These are phyloP conservation scores for Ustilago trichophora DNA, from an alignment of 1,284 basidiomycete genomes.

Conservation along the genomic window DNA sequence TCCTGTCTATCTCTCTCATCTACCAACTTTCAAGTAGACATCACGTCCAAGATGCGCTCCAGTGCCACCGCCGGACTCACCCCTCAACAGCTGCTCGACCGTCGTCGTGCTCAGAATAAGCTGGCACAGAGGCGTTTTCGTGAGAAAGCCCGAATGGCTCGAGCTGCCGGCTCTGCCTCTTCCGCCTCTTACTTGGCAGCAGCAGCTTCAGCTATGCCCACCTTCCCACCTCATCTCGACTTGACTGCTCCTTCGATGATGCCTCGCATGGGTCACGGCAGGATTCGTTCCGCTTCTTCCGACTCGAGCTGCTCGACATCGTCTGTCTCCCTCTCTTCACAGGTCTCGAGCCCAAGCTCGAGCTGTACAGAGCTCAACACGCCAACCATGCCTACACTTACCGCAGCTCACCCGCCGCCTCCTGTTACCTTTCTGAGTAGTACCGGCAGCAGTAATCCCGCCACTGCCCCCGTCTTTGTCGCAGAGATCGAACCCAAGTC, in stretches of 20 bases:
- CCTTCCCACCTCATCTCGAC: slow-evolving; percentile 16
- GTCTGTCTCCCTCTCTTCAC: slow-evolving; percentile 13
- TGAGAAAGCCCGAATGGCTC: slow-evolving; percentile 32
- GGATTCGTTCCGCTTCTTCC: slow-evolving; percentile 23
- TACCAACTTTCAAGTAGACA: neutral
- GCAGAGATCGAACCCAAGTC: neutral
- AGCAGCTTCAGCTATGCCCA: neutral
- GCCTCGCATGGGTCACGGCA: neutral
- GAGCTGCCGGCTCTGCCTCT: slow-evolving; percentile 7
- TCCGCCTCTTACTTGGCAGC: slow-evolving; percentile 5
- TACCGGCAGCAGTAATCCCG: too few species aligned
- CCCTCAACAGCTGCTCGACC: slow-evolving; percentile 44
- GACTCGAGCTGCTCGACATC: slow-evolving; percentile 16
- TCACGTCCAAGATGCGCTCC: slow-evolving; percentile 17
- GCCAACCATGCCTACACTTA: slow-evolving; percentile 16
- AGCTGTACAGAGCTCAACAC: slow-evolving; percentile 27
- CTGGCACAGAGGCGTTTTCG: slow-evolving; percentile 43
- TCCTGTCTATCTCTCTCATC: neutral
- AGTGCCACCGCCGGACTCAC: slow-evolving; percentile 36
- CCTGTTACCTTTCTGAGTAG: neutral
- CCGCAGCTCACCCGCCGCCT: neutral
- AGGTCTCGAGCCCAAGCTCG: slow-evolving; percentile 25
- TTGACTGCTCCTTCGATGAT: slow-evolving; percentile 4
- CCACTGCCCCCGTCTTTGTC: too few species aligned
- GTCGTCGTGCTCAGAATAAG: slow-evolving; percentile 50